These are phyloP conservation scores for Atalantia buxifolia DNA, from an alignment of 345 rosid genomes.

Conservation along the genomic window DNA sequence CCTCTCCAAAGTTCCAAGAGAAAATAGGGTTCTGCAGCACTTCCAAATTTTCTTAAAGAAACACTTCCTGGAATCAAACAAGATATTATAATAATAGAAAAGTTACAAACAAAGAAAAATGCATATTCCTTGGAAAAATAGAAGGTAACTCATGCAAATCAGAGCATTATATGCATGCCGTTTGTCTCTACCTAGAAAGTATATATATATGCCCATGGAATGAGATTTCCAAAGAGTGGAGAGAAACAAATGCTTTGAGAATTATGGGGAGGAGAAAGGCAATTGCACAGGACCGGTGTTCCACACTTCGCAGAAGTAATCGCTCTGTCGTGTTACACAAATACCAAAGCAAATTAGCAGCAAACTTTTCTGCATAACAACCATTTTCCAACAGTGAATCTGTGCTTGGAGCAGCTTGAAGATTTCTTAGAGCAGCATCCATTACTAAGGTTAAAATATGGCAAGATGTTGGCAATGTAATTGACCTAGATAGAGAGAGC, in stretches of 20 bases:
- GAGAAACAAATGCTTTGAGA: slow-evolving; percentile 56
- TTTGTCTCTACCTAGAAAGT: slow-evolving; percentile 53
- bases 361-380: slow-evolving; percentile 34
- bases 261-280: slow-evolving; percentile 66
- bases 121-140: neutral
- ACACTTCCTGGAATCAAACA: slow-evolving; percentile 44
- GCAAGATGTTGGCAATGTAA: slow-evolving; percentile 62
- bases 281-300: slow-evolving; percentile 76
- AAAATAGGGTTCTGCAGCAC: slow-evolving; percentile 74
- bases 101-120: neutral
- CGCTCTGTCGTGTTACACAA: slow-evolving; percentile 60
- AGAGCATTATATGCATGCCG: slow-evolving; percentile 6
- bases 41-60: slow-evolving; percentile 70
- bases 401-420: slow-evolving; percentile 25
- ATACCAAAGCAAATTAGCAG: slow-evolving; percentile 60
- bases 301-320: slow-evolving; percentile 58
- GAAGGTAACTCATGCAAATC: slow-evolving; percentile 8
- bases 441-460: slow-evolving; percentile 54
- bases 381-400: slow-evolving; percentile 26
- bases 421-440: slow-evolving; percentile 50
- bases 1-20: slow-evolving; percentile 75
- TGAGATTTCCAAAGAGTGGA: slow-evolving; percentile 33
- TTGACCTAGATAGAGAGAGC: slow-evolving; percentile 28
- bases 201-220: slow-evolving; percentile 29
- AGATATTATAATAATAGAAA: slow-evolving; percentile 11